A percentile compares a stretch with the other conserved stretches of the same genome.
phyloP scores from a whole-genome alignment of 257 asterid species.

The Striga asiatica region DNA sequence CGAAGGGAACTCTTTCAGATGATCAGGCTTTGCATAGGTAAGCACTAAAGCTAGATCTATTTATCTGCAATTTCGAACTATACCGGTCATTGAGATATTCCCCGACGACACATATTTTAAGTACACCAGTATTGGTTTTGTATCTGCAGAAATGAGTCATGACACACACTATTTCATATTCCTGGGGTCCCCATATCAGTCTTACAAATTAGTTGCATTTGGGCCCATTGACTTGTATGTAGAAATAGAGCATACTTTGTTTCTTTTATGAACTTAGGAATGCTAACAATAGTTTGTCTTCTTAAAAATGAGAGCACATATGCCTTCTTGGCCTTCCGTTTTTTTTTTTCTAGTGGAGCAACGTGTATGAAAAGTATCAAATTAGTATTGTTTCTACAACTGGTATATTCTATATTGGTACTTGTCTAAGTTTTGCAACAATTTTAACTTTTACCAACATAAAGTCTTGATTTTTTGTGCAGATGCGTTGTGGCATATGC shows the following conservation, averaged over 20 bases:
- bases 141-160: neutral
- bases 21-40: constrained; percentile 92
- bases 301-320: too few species aligned
- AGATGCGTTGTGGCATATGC: constrained; percentile 92
- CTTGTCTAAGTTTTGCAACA: neutral
- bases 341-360: neutral
- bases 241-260: too few species aligned
- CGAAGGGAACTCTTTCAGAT: constrained; percentile 81
- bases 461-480: constrained; percentile 15
- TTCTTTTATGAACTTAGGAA: neutral
- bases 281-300: neutral
- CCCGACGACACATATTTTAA: neutral
- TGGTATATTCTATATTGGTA: neutral
- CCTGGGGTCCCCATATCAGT: neutral
- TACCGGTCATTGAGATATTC: neutral
- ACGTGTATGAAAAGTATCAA: neutral
- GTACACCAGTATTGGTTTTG: neutral
- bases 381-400: neutral
- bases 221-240: too few species aligned
- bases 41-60: too few species aligned
- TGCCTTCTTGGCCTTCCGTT: neutral
- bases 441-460: neutral
- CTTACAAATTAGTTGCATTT: too few species aligned
- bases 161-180: neutral
- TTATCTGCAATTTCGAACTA: neutral